Percentiles rank a stretch among this genome's conserved stretches.
These are phyloP conservation scores for Sporothrix luriei DNA, from an alignment of 2,329 filamentous ascomycete species.

Conservation along the genomic window DNA sequence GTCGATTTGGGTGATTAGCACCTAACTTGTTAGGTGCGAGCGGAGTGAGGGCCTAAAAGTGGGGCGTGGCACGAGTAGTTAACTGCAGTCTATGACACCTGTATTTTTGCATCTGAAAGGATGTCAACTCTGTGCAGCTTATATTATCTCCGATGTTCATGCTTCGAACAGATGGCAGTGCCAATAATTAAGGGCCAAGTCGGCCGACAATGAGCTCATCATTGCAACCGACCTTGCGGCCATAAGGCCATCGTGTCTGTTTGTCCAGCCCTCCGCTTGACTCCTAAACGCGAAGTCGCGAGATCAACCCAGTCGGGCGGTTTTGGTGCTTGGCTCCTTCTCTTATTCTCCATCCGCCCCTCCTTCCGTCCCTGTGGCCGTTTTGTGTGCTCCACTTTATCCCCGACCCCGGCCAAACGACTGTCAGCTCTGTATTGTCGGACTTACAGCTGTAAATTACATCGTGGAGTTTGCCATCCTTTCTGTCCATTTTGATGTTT, in stretches of 20 bases:
- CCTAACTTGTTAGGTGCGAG: too few species aligned
- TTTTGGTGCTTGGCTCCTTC: slow-evolving; percentile 1
- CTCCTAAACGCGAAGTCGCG: slow-evolving; percentile 18
- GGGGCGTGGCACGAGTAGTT: neutral
- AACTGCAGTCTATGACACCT: neutral
- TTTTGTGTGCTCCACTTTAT: neutral
- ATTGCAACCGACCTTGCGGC: neutral
- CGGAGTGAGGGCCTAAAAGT: too few species aligned
- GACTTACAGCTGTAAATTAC: neutral
- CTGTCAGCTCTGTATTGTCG: neutral
- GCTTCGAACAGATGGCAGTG: neutral
- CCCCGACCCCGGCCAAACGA: slow-evolving; percentile 9
- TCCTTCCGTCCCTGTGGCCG: slow-evolving; percentile 11
- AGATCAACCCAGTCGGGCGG: slow-evolving; percentile 9
- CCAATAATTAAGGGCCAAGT: neutral
- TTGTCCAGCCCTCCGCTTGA: neutral
- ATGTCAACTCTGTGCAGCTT: neutral
- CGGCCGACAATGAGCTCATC: neutral
- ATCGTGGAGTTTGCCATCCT: neutral
- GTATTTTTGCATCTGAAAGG: neutral
- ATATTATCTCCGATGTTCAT: neutral
- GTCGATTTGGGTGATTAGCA: too few species aligned
- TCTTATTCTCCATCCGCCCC: slow-evolving; percentile 26
- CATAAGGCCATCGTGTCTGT: neutral
- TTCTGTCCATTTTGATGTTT: neutral